These are phyloP conservation scores for Gremmenia infestans DNA, from an alignment of 2,329 filamentous ascomycete species.

Conservation along the genomic window DNA sequence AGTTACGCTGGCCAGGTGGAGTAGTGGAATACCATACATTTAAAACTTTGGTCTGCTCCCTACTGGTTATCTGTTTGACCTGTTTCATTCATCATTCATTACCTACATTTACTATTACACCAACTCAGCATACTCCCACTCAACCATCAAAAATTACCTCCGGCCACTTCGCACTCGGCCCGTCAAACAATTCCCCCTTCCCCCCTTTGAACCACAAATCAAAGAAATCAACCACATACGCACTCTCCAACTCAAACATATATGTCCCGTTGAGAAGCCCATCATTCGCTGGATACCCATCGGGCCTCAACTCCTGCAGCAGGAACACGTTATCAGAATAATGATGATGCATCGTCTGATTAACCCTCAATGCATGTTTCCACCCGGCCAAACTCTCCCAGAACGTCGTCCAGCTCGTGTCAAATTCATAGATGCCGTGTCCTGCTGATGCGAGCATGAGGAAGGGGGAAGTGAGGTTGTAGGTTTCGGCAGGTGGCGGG, in stretches of 20 bases:
- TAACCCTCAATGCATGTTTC: constrained; percentile 19
- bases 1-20: too few species aligned
- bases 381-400: constrained; percentile 17
- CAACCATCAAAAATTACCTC: constrained; percentile 16
- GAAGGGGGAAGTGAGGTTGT: constrained; percentile 28
- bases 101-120: too few species aligned
- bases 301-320: neutral
- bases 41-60: too few species aligned
- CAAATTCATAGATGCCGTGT: constrained; percentile 11
- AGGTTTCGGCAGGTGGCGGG: constrained; percentile 22
- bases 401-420: constrained; percentile 14
- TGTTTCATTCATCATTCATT: too few species aligned
- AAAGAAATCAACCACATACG: constrained; percentile 24
- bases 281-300: neutral
- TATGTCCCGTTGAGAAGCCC: neutral
- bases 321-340: constrained; percentile 19
- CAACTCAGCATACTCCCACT: too few species aligned
- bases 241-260: constrained; percentile 17
- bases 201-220: constrained; percentile 16
- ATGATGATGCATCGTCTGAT: constrained; percentile 11
- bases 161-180: constrained; percentile 14
- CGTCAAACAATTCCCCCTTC: constrained; percentile 9
- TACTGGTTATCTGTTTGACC: too few species aligned
- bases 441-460: constrained; percentile 24
- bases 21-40: too few species aligned